Conservation (phyloP, 176 grass and related monocot genomes). For the Triticum turgidum region DNA sequence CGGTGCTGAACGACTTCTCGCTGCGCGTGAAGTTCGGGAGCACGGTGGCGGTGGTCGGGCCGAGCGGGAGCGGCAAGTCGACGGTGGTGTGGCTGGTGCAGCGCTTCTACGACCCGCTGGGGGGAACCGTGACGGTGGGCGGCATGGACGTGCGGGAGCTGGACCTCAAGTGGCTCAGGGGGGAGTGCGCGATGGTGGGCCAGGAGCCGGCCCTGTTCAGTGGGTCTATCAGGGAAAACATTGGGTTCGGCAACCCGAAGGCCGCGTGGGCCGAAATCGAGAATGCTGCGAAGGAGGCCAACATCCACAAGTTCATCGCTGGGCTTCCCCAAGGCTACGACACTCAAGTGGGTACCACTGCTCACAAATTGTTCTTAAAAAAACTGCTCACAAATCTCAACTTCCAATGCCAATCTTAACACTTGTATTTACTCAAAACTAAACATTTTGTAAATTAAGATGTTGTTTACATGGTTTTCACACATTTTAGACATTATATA, state of each 20-base stretch:
- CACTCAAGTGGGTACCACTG: constrained; percentile 24
- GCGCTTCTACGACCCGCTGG: constrained; percentile 56
- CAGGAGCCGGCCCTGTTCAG: constrained; percentile 56
- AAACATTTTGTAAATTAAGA: neutral
- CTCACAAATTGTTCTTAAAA: neutral
- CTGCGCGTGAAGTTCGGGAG: constrained; percentile 46
- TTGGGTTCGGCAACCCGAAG: constrained; percentile 43
- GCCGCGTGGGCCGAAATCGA: constrained; percentile 57
- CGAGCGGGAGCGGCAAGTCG: constrained; percentile 66
- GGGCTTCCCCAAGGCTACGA: constrained; percentile 55
- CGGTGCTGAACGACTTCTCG: constrained; percentile 42
- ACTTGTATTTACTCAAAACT: no score
- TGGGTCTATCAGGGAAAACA: constrained; percentile 55
- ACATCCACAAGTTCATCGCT: constrained; percentile 66
- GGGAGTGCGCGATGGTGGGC: constrained; percentile 50
- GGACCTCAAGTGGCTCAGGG: constrained; percentile 55
- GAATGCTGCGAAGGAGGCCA: constrained; percentile 49
- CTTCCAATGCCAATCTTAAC: neutral
- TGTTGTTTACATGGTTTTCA: neutral
- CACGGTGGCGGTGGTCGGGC: constrained; percentile 48
- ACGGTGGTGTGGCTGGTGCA: constrained; percentile 82
- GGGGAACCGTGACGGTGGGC: constrained; percentile 45
- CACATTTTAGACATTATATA: no score
- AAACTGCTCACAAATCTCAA: neutral
- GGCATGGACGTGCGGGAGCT: constrained; percentile 54